phyloP scores from a whole-genome alignment of 257 asterid species.

The Solanum chiquidenum region DNA sequence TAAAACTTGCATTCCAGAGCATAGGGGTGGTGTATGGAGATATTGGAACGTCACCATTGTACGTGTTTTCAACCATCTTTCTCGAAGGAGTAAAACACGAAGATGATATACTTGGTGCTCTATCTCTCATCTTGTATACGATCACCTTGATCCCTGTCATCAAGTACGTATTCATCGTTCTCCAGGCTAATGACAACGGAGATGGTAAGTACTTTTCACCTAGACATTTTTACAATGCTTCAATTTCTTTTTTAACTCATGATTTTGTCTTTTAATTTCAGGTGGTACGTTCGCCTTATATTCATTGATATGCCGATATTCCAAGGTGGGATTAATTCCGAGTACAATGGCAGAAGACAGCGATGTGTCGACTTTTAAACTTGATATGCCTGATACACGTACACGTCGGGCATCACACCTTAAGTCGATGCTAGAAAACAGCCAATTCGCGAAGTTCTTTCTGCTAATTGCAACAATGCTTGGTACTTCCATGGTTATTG shows the following conservation, averaged over 20 bases:
- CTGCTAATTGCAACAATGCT: constrained; percentile 47
- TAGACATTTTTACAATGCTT: not conserved
- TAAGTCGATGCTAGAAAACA: constrained; percentile 28
- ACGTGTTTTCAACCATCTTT: not conserved
- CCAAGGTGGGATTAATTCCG: constrained; percentile 47
- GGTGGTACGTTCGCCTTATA: constrained; percentile 78
- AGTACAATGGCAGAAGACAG: constrained; percentile 38
- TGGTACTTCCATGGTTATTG: constrained; percentile 84
- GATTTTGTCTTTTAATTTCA: not conserved
- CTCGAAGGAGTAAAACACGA: not conserved
- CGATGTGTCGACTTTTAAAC: constrained; percentile 32
- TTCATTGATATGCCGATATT: constrained; percentile 53
- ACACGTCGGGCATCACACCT: constrained; percentile 23
- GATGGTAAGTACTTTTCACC: constrained; percentile 10
- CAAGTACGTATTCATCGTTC: constrained; percentile 22
- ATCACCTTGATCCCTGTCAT: constrained; percentile 18
- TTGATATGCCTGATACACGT: constrained; percentile 21
- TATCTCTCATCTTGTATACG: constrained; percentile 17
- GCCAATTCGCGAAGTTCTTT: constrained; percentile 17
- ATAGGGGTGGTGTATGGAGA: constrained; percentile 35
- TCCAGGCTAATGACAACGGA: constrained; percentile 27
- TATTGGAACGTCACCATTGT: constrained; percentile 17
- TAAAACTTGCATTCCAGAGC: constrained; percentile 27
- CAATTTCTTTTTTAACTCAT: not conserved
- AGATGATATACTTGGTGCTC: constrained; percentile 20